phyloP scores from a whole-genome alignment of 192 early-diverging fungal genomes.

The Coemansia sp. region DNA sequence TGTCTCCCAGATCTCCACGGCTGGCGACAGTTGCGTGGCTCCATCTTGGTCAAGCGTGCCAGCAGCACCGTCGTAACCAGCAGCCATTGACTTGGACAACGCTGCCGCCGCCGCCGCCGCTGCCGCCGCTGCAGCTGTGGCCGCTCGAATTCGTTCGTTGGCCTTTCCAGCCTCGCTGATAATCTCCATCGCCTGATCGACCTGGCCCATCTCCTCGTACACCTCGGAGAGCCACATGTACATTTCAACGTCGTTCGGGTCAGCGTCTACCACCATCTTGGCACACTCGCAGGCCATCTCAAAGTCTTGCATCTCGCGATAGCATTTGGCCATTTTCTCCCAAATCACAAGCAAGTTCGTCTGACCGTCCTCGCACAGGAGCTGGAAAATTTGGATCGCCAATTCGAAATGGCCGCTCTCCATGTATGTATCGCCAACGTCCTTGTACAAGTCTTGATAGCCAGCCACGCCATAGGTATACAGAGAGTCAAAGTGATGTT shows the following conservation, averaged over 20 bases:
- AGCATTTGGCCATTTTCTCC: slow-evolving; percentile 61
- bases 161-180: slow-evolving; percentile 39
- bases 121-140: background rate
- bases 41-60: background rate
- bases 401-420: slow-evolving; percentile 15
- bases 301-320: slow-evolving; percentile 59
- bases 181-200: slow-evolving; percentile 35
- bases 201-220: slow-evolving; percentile 61
- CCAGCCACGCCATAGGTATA: slow-evolving; percentile 21
- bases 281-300: slow-evolving; percentile 57
- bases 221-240: slow-evolving; percentile 62
- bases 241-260: slow-evolving; percentile 60
- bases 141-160: background rate
- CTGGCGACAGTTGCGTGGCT: background rate
- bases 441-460: slow-evolving; percentile 41
- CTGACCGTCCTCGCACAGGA: slow-evolving; percentile 4
- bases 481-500: slow-evolving; percentile 46
- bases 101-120: background rate
- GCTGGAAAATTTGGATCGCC: slow-evolving; percentile 30
- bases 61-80: background rate
- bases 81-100: background rate
- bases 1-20: background rate
- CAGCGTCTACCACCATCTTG: slow-evolving; percentile 50
- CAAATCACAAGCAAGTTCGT: slow-evolving; percentile 49
- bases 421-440: slow-evolving; percentile 30